Percentiles rank a stretch among this genome's conserved stretches.
Evolutionary conservation across 2,329 filamentous ascomycete species (phyloP).

Genomic region (Fusarium temperatum): DNA sequence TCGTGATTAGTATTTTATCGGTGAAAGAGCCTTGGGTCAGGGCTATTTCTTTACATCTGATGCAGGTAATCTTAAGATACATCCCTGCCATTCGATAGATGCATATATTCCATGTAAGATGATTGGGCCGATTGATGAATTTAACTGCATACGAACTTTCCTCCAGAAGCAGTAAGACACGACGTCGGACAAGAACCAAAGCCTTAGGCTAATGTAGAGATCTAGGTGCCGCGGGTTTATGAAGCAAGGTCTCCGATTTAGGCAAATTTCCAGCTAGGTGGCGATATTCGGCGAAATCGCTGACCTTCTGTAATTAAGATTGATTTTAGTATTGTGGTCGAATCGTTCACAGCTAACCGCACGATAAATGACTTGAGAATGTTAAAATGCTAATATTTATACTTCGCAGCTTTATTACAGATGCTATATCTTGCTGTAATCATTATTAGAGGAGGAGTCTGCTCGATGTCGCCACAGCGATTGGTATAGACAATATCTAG

Average conservation of each 20-base stretch:
- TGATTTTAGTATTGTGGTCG: rapidly evolving
- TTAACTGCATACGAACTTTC: background rate
- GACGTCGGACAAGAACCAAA: rapidly evolving
- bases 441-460: too few relatives aligned
- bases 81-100: background rate
- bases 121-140: background rate
- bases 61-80: background rate
- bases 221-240: background rate
- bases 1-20: too few relatives aligned
- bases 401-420: too few relatives aligned
- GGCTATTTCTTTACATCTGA: too few relatives aligned
- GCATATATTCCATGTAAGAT: background rate
- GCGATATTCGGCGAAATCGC: too few relatives aligned
- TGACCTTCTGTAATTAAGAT: rapidly evolving
- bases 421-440: too few relatives aligned
- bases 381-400: too few relatives aligned
- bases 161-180: too few relatives aligned
- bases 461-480: too few relatives aligned
- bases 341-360: too few relatives aligned
- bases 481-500: too few relatives aligned
- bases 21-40: rapidly evolving
- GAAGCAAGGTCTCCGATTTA: background rate
- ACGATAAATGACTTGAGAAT: too few relatives aligned
- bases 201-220: background rate
- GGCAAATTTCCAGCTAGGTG: rapidly evolving